Evolutionary conservation across 2,329 filamentous ascomycete species (phyloP).

Genomic region (Exophiala xenobiotica): DNA sequence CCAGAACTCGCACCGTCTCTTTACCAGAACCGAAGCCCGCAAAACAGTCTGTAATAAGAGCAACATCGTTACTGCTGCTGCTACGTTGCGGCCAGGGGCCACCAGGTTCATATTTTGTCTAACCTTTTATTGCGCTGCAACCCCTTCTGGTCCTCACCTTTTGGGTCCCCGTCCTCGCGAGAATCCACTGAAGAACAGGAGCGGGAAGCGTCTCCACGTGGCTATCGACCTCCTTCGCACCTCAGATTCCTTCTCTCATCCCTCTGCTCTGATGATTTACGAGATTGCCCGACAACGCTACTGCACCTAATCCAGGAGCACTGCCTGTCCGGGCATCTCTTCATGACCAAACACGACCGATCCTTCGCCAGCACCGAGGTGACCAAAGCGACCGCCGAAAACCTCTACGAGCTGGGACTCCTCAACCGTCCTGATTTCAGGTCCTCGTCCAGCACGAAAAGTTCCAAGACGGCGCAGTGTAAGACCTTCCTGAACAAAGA

Average conservation of each 20-base stretch:
- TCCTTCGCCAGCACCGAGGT: conserved; percentile 21
- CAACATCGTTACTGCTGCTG: background rate
- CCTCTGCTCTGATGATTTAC: conserved; percentile 12
- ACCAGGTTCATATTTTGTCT: background rate
- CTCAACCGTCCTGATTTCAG: conserved; percentile 26
- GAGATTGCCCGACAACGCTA: conserved; percentile 27
- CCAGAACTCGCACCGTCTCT: background rate
- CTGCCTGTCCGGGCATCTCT: conserved; percentile 22
- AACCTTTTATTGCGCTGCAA: conserved; percentile 11
- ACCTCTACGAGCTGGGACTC: conserved; percentile 31
- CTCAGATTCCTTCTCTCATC: conserved; percentile 11
- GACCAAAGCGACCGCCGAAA: conserved; percentile 27
- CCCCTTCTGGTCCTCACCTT: conserved; percentile 11
- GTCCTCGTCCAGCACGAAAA: conserved; percentile 19
- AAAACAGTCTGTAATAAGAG: background rate
- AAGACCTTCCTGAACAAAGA: conserved; percentile 18
- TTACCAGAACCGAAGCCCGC: background rate
- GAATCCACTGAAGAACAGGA: conserved; percentile 12
- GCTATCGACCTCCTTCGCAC: conserved; percentile 13
- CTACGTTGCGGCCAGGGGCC: background rate
- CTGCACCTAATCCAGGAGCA: conserved; percentile 16
- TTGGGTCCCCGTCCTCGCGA: conserved; percentile 13
- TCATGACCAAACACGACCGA: conserved; percentile 30
- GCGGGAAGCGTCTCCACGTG: conserved; percentile 24
- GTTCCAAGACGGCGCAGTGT: conserved; percentile 20